phyloP scores from a whole-genome alignment of 768 basidiomycete species.

The Sutorius australiensis region DNA sequence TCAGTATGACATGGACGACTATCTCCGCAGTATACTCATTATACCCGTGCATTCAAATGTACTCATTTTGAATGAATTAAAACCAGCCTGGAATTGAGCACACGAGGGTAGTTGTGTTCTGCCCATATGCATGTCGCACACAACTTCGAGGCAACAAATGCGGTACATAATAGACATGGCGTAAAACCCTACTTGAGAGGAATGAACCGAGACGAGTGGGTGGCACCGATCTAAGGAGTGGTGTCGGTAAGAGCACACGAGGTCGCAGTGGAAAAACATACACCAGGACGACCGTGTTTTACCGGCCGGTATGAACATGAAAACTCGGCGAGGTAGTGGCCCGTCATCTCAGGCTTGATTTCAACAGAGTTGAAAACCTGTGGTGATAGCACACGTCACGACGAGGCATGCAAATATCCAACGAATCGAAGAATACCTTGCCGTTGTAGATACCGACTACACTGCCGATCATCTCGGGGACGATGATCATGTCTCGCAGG shows the following conservation, averaged over 20 bases:
- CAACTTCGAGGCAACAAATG: slow-evolving; percentile 31
- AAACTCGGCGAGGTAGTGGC: slow-evolving; percentile 98
- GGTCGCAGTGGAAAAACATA: slow-evolving; percentile 42
- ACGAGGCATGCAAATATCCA: neutral
- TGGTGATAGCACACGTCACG: neutral
- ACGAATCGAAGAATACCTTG: slow-evolving; percentile 53
- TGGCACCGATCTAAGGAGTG: slow-evolving; percentile 71
- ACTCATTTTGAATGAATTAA: slow-evolving; percentile 36
- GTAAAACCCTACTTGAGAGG: slow-evolving; percentile 82
- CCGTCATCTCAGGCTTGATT: slow-evolving; percentile 99
- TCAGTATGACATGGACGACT: slow-evolving; percentile 59
- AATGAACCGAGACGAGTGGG: slow-evolving; percentile 88
- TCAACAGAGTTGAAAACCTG: slow-evolving; percentile 94
- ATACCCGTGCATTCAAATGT: slow-evolving; percentile 49
- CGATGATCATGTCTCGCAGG: slow-evolving; percentile 99
- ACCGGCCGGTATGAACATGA: slow-evolving; percentile 97
- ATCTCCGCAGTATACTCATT: slow-evolving; percentile 54
- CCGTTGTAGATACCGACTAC: slow-evolving; percentile 99
- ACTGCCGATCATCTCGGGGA: slow-evolving; percentile 99
- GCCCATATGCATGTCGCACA: slow-evolving; percentile 35
- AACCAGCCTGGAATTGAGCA: slow-evolving; percentile 8
- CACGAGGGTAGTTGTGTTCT: neutral
- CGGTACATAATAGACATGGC: slow-evolving; percentile 26
- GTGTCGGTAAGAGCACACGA: slow-evolving; percentile 10
- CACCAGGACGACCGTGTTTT: slow-evolving; percentile 99